phyloP scores from a whole-genome alignment of 2,329 filamentous ascomycete species.

The Penicillium psychrosexuale region DNA sequence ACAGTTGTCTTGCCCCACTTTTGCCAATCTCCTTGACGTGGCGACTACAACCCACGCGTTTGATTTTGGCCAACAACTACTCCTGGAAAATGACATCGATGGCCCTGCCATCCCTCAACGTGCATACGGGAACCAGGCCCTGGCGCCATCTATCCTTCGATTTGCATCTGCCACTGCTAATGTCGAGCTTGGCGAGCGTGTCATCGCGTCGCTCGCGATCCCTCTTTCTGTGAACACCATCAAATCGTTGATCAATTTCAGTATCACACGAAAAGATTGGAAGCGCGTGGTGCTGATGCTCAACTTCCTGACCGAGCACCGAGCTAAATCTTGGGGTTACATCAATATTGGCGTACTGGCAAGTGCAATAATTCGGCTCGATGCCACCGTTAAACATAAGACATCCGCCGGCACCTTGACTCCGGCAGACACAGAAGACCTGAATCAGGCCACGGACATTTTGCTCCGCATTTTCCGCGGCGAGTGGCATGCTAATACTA shows the following conservation, averaged over 20 bases:
- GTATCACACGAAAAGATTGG: conserved; percentile 36
- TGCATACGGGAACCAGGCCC: conserved; percentile 46
- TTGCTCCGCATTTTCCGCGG: conserved; percentile 36
- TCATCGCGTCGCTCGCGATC: conserved; percentile 29
- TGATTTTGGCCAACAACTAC: conserved; percentile 53
- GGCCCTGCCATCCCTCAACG: conserved; percentile 50
- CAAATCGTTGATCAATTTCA: conserved; percentile 36
- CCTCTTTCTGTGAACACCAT: conserved; percentile 37
- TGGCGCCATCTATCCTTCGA: conserved; percentile 54
- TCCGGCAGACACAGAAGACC: conserved; percentile 6
- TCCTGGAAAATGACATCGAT: conserved; percentile 53
- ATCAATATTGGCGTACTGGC: conserved; percentile 37
- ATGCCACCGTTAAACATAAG: conserved; percentile 23
- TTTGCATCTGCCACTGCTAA: conserved; percentile 54
- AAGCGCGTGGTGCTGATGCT: conserved; percentile 32
- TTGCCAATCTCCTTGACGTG: conserved; percentile 53
- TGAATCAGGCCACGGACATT: conserved; percentile 31
- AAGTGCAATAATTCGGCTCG: conserved; percentile 42
- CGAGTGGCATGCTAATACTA: conserved; percentile 28
- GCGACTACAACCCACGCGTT: conserved; percentile 46
- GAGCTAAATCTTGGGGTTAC: conserved; percentile 38
- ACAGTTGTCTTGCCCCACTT: conserved; percentile 45
- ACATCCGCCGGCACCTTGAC: conserved; percentile 1
- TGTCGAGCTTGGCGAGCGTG: conserved; percentile 26
- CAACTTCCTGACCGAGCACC: conserved; percentile 32